Evolutionary conservation across 73 alveolate species (phyloP).

Genomic region (Tetrahymena borealis): DNA sequence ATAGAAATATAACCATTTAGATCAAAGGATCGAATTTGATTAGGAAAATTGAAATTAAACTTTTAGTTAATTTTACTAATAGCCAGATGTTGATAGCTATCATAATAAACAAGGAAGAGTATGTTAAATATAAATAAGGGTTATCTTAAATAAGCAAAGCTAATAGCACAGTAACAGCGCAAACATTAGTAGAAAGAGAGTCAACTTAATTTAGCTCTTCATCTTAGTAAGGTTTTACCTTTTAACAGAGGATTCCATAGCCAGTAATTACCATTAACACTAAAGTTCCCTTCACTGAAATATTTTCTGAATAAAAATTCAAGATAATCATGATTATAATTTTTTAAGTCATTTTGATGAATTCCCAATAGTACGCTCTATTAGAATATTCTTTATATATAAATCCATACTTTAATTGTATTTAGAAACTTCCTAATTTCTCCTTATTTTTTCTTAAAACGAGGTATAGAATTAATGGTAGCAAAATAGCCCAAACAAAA

Average conservation of each 20-base stretch:
- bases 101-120: neutral
- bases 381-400: conserved; percentile 15
- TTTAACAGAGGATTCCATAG: neutral
- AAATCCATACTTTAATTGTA: conserved; percentile 4
- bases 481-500: neutral
- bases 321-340: neutral
- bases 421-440: neutral
- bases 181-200: neutral
- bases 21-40: too few relatives aligned
- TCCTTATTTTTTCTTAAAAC: neutral
- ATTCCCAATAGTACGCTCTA: conserved; percentile 29
- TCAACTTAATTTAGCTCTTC: neutral
- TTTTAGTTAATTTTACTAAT: too few relatives aligned
- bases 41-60: too few relatives aligned
- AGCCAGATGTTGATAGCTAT: neutral
- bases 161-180: neutral
- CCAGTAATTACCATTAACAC: neutral
- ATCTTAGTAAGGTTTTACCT: neutral
- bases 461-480: neutral
- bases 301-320: neutral
- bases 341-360: conserved; percentile 3
- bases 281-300: neutral
- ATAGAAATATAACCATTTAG: too few relatives aligned
- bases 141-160: neutral
- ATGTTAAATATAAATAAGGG: neutral